These are phyloP conservation scores for Aquilaria sinensis DNA, from an alignment of 345 rosid genomes.

Conservation along the genomic window DNA sequence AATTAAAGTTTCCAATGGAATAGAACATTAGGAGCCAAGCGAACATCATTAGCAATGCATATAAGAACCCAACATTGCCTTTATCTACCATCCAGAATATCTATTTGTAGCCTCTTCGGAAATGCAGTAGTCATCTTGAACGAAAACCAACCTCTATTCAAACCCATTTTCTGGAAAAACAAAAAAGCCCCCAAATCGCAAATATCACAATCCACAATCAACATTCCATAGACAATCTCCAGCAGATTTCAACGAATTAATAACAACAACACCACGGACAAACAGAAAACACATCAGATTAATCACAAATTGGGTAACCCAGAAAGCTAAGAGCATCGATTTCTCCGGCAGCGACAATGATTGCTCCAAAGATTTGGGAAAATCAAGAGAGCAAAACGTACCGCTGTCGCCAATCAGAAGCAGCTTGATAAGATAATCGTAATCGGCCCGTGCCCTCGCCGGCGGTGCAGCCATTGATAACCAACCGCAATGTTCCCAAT, in stretches of 20 bases:
- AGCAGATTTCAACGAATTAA: too few relatives aligned
- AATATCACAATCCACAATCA: constrained; percentile 5
- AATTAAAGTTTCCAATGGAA: too few relatives aligned
- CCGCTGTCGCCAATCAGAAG: constrained; percentile 79
- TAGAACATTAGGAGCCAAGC: too few relatives aligned
- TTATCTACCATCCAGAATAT: too few relatives aligned
- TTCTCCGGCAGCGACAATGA: too few relatives aligned
- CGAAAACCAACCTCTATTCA: too few relatives aligned
- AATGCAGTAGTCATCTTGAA: too few relatives aligned
- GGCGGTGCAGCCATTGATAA: constrained; percentile 72
- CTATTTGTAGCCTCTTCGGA: too few relatives aligned
- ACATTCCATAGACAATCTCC: background rate
- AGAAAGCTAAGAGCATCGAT: constrained; percentile 1
- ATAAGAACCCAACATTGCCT: too few relatives aligned
- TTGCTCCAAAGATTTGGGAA: background rate
- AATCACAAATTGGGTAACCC: background rate
- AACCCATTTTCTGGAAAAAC: too few relatives aligned
- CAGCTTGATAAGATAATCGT: constrained; percentile 76
- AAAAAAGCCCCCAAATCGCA: background rate
- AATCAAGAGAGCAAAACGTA: constrained; percentile 8
- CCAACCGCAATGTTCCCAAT: constrained; percentile 8
- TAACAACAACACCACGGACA: too few relatives aligned
- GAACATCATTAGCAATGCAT: too few relatives aligned
- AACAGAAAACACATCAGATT: background rate
- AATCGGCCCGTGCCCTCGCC: constrained; percentile 68